phyloP scores from a whole-genome alignment of 352 stramenopile species.

The Globisporangium spinosum region DNA sequence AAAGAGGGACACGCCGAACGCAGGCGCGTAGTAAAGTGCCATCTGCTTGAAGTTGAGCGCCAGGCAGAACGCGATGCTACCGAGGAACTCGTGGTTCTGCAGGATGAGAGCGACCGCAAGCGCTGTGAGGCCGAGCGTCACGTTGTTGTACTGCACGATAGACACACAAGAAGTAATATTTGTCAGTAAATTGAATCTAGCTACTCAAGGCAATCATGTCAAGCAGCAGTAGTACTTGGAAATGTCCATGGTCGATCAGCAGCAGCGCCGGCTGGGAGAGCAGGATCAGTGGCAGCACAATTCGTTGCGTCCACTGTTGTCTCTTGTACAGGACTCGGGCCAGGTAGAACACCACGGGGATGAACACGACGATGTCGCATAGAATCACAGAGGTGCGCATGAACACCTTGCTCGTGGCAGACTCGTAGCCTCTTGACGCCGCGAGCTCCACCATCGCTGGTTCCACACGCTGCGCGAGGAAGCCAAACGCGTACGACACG shows the following conservation, averaged over 20 bases:
- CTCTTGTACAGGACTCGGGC: constrained; percentile 42
- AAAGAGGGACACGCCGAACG: constrained; percentile 92
- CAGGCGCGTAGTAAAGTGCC: constrained; percentile 96
- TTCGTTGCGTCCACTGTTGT: constrained; percentile 49
- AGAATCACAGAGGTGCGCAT: constrained; percentile 93
- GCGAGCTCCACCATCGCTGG: constrained; percentile 84
- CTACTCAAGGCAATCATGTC: too few relatives aligned
- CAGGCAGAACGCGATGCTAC: constrained; percentile 87
- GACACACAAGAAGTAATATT: background rate
- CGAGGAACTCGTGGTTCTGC: constrained; percentile 73
- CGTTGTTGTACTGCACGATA: constrained; percentile 92
- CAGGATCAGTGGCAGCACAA: constrained; percentile 61
- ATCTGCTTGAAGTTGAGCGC: constrained; percentile 99
- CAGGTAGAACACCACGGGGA: constrained; percentile 53
- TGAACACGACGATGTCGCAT: constrained; percentile 91
- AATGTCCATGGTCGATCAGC: constrained; percentile 98
- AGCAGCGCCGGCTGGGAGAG: constrained; percentile 88
- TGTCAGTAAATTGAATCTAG: background rate
- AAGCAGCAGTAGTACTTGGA: constrained; percentile 73
- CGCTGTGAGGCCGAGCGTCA: constrained; percentile 92
- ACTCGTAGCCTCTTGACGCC: constrained; percentile 84
- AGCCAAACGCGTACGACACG: constrained; percentile 82
- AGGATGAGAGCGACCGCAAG: constrained; percentile 70
- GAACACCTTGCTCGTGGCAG: constrained; percentile 75
- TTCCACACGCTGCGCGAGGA: constrained; percentile 68